Evolutionary conservation across 164 flowering plant genomes (phyloP), one percentile per base, ranked within the genome.

Genomic region (Magnolia kwangsiensis): DNA sequence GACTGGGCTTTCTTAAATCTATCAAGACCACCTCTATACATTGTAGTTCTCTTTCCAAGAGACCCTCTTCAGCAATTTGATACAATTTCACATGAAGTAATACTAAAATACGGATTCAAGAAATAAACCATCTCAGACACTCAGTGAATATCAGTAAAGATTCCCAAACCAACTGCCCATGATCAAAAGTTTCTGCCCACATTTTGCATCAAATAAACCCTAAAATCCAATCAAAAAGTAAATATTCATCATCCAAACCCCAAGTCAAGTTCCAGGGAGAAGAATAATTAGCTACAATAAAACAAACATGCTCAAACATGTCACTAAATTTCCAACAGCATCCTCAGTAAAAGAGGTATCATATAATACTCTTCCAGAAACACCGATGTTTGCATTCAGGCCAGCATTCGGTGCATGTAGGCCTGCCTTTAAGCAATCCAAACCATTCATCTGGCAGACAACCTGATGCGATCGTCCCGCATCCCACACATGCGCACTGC

Each of bases 1-100:
- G 98, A 74, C 65, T 94, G 89, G 67, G 98, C 97, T 86, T 96
- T 96, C 86, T 87, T 94, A 79, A 96, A 96, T 65, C 99, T 86
- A 72, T 92, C 98, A 63, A 96, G 92, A 66, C 99, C 98, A 0
- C 88, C 68, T 85, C 97, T 91, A 81, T 90, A 93, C 99, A 96
- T 96, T 75, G 80, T 74, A 4, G 14, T 10, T 64, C 63, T 67
- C 72, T 75, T 70, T n/a, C 70, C 50, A 66, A 61, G 9, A 51
- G 51, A 50, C 2, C 77, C 63, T 19, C 69, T 27, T 29, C 55
- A 4, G 49, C 45, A 68, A 72, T 69, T 51, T 63, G 65, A 63
- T 31, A 61, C 51, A 71, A 50, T 24, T 13, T 51, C 70, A 76
- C 49, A 50, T 21, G 65, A 71, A 73, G 63, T 24, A 1, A 23